Base-by-base conservation (phyloP, 257 asterid genomes). In the Craterostigma plantagineum region DNA sequence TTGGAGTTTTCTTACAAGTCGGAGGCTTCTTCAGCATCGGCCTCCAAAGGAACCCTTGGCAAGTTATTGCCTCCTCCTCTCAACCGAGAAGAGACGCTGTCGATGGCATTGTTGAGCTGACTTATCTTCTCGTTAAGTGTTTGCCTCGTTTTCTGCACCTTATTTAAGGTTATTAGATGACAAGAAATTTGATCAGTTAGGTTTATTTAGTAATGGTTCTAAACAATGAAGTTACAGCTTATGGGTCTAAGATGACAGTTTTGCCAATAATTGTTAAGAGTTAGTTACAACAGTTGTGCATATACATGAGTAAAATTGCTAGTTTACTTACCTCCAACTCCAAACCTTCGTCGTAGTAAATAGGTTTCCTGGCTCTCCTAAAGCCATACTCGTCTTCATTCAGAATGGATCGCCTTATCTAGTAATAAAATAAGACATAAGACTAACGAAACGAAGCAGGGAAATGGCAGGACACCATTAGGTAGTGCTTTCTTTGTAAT, bases 361-460 rank as follows among this genome's bases (percentile, higher is more conserved):
- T 42, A 8, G 18, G 46, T 3, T 27, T 3, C 46, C 17, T 42
- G 3, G 46, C 46, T 3, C 46, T n/a, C 46, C 4, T 42, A 14
- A 42, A 42, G 18, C 46, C 46, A 15, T 42, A 13, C 11, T 42
- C 46, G 16, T 42, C 16, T 42, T 42, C 46, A 42, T 42, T 42
- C 5, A 42, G 18, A 2, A 42, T 4, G 4, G 46, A 42, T 42
- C 46, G 14, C 17, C 46, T 12, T 12, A 42, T 42, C 46, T 42
- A 15, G 16, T 7, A 11, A 7, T 7, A 5, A 38, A 38, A 11
- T 15, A 38, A 12, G 11, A 34, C n/a, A n/a, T n/a, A n/a, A n/a
- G n/a, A n/a, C n/a, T n/a, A n/a, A n/a, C n/a, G n/a, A n/a, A n/a
- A n/a, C n/a, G n/a, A n/a, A n/a, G n/a, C n/a, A n/a, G n/a, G n/a